Conservation (phyloP, 176 grass and related monocot species). For the Dactylis glomerata region DNA sequence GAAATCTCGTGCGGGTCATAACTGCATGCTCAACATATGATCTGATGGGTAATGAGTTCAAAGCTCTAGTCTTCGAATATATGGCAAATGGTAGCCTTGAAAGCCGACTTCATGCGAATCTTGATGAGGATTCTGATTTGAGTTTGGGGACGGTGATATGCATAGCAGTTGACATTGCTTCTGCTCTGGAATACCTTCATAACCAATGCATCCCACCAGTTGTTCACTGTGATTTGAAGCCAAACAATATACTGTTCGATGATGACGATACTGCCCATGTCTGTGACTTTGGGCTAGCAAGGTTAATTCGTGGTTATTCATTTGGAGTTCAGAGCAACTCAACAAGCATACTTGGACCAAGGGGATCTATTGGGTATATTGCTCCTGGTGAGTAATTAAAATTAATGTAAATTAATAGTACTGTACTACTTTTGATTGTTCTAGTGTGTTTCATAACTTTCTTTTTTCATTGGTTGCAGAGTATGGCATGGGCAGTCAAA, state of each 20-base stretch:
- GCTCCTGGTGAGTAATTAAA: neutral
- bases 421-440: neutral
- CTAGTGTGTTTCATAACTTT: neutral
- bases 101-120: neutral
- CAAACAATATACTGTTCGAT: neutral
- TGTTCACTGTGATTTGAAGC: neutral
- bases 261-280: neutral
- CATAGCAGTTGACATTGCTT: neutral
- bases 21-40: neutral
- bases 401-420: neutral
- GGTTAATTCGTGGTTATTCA: neutral
- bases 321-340: neutral
- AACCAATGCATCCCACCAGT: neutral
- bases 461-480: neutral
- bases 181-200: neutral
- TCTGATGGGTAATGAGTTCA: neutral
- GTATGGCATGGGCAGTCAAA: conserved; percentile 5
- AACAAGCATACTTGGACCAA: neutral
- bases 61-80: neutral
- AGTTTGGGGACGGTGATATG: neutral
- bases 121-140: neutral
- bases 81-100: neutral
- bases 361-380: conserved; percentile 14
- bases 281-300: neutral
- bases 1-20: neutral